Evolutionary conservation across 192 early-diverging fungal species (phyloP).

Genomic region (Backusella parvicylindrica): DNA sequence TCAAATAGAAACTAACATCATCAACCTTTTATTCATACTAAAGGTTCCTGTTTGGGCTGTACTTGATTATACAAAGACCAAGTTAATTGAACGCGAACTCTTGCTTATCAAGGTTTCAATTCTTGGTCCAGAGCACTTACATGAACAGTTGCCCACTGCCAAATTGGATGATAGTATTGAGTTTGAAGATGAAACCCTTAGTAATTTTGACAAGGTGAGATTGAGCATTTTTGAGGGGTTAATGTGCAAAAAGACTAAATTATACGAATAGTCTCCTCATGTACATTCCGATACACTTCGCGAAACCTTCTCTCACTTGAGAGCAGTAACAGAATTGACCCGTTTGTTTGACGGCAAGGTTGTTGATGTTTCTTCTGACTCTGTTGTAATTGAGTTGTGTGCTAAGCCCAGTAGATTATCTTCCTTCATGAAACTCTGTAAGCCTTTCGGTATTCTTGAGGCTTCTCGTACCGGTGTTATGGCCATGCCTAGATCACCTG

Average conservation of each 20-base stretch:
- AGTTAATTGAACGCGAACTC: conserved; percentile 89
- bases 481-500: conserved; percentile 93
- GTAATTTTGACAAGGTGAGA: conserved; percentile 15
- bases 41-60: conserved; percentile 94
- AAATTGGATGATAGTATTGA: conserved; percentile 28
- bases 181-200: conserved; percentile 24
- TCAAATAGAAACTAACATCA: not conserved
- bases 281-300: conserved; percentile 44
- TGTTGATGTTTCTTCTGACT: conserved; percentile 84
- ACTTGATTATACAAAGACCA: conserved; percentile 89
- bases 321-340: conserved; percentile 78
- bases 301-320: conserved; percentile 61
- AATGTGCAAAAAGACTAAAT: not conserved
- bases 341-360: conserved; percentile 83
- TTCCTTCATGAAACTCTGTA: conserved; percentile 88
- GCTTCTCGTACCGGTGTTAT: conserved; percentile 89
- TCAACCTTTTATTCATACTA: not conserved
- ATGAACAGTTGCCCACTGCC: conserved; percentile 46
- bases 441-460: conserved; percentile 95
- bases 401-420: conserved; percentile 87
- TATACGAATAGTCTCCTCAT: not conserved
- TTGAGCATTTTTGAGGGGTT: not conserved
- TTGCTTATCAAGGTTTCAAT: conserved; percentile 92
- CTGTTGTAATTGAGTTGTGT: conserved; percentile 81
- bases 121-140: conserved; percentile 58